Evolutionary conservation across 2,329 filamentous ascomycete genomes (phyloP), one percentile per base, ranked within the genome.

Genomic region (Aspergillus vadensis): DNA sequence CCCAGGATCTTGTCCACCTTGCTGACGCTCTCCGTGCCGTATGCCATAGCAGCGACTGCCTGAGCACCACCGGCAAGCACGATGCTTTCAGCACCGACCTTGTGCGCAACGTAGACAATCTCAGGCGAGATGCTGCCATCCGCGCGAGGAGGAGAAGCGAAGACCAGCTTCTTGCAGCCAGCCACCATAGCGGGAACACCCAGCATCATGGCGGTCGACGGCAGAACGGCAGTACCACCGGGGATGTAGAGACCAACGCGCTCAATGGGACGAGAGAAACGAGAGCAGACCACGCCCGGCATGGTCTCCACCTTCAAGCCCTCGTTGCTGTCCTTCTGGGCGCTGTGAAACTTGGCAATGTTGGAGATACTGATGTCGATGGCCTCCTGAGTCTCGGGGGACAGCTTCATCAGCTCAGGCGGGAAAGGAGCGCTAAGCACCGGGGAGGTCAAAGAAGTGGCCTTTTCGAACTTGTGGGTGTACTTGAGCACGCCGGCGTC

Each of bases 1-100:
- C 95, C 95, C 12, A 98, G 86, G 69, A 99, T 97, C 86, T 99
- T 99, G 83, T 99, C 95, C 7, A 99, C 95, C 81, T 99, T 99
- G 76, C 83, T 91, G 54, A 99, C 87, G 69, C 88, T 94, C 78
- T 97, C 90, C 0, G 95, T 99, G 51, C 95, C 95, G 79, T 99
- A 99, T 2, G 95, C 95, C 89, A 99, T 90, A 51, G 95, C 95
- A 19, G 94, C 95, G 39, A 99, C 88, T 47, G 95, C 95, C 80
- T 99, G 95, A 0, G 94, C 95, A 63, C 95, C 95, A 63, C 95
- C 95, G 10, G 95, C 95, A 25, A 99, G 85, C 5, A 99, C 94
- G 68, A 99, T 98, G 72, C 91, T 92, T 78, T 97, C 91, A 2
- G 95, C 95, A 53, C 94, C 94, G 57, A 98, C 89, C 80, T 97